A percentile compares a stretch with the other conserved stretches of the same genome.
phyloP scores from a whole-genome alignment of 441 rosid species.

The Populus hybrid region DNA sequence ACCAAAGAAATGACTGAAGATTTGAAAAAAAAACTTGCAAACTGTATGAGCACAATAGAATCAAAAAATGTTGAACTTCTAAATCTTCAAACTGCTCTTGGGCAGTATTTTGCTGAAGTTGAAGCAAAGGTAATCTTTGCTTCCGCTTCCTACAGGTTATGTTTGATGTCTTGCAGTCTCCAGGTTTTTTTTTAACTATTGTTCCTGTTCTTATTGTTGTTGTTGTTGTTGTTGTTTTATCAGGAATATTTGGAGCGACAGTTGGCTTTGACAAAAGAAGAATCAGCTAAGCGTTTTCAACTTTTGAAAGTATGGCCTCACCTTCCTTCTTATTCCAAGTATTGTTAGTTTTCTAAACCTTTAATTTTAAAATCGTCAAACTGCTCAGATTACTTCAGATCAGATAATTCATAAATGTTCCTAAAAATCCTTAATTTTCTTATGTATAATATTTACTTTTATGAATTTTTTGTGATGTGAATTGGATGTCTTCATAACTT shows the following conservation, averaged over 20 bases:
- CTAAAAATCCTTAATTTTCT: not conserved
- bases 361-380: not conserved
- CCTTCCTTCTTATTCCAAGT: slow-evolving; percentile 8
- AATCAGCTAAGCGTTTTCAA: slow-evolving; percentile 58
- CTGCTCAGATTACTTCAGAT: not conserved
- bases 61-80: slow-evolving; percentile 75
- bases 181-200: not conserved
- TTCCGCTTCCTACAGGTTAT: not conserved
- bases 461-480: not conserved
- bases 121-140: slow-evolving; percentile 75
- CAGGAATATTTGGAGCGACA: slow-evolving; percentile 86
- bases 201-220: slow-evolving; percentile 7
- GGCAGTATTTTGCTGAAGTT: slow-evolving; percentile 94
- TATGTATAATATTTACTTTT: not conserved
- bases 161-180: not conserved
- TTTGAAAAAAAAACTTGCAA: slow-evolving; percentile 66
- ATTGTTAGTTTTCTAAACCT: not conserved
- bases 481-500: not conserved
- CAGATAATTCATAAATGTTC: not conserved
- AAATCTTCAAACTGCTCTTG: slow-evolving; percentile 97
- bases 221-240: not conserved
- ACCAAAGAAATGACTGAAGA: slow-evolving; percentile 62
- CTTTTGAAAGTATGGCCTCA: slow-evolving; percentile 53
- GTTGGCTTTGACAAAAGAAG: slow-evolving; percentile 79
- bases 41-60: slow-evolving; percentile 64